phyloP scores from a whole-genome alignment of 306 rosid genomes.

The Leucaena leucocephala region DNA sequence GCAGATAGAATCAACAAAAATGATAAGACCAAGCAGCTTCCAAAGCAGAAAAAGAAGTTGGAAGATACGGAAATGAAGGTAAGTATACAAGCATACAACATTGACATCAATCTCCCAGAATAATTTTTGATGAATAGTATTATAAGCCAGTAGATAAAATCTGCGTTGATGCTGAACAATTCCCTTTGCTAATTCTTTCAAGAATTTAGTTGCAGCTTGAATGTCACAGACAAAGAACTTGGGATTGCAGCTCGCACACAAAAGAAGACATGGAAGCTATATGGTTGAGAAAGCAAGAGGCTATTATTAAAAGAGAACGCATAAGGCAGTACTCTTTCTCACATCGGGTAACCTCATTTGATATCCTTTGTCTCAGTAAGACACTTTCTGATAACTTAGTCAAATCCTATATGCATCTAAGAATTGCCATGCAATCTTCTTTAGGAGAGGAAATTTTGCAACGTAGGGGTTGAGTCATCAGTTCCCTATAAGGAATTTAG shows the following conservation, averaged over 20 bases:
- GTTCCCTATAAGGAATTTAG: conserved; percentile 34
- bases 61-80: conserved; percentile 57
- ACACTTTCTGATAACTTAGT: background rate
- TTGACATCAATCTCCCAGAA: conserved; percentile 1
- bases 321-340: conserved; percentile 84
- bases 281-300: conserved; percentile 71
- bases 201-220: conserved; percentile 52
- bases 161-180: conserved; percentile 13
- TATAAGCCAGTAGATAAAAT: conserved; percentile 6
- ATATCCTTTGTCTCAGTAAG: background rate
- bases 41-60: conserved; percentile 44
- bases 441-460: conserved; percentile 62
- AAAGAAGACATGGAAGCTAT: conserved; percentile 63
- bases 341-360: conserved; percentile 59
- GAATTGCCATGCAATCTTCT: conserved; percentile 13
- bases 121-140: conserved; percentile 15
- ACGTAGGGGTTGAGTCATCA: conserved; percentile 49
- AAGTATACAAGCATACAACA: conserved; percentile 1
- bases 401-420: conserved; percentile 3
- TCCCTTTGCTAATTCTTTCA: conserved; percentile 26
- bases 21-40: conserved; percentile 34
- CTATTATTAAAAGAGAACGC: conserved; percentile 69
- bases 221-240: conserved; percentile 50
- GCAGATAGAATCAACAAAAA: conserved; percentile 25
- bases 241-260: conserved; percentile 65